phyloP scores from a whole-genome alignment of 2,329 filamentous ascomycete species.

The Tothia fuscella region DNA sequence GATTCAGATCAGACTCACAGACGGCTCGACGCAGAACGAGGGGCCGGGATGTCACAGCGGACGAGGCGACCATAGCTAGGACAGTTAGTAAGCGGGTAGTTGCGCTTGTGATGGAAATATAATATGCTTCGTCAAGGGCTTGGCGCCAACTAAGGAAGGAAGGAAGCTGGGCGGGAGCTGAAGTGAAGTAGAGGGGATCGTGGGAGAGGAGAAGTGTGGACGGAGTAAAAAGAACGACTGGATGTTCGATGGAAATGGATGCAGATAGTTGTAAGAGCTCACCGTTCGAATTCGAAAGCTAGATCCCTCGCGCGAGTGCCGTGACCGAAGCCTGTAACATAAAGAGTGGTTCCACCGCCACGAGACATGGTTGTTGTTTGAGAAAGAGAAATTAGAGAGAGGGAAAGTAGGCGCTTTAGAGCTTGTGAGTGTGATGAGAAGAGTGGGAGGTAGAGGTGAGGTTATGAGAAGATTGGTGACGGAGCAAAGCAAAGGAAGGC shows the following conservation, averaged over 20 bases:
- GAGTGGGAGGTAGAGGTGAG: too few relatives aligned
- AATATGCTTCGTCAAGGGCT: too few relatives aligned
- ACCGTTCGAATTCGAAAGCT: slow-evolving; percentile 99
- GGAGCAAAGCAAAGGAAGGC: not conserved
- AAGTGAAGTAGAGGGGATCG: slow-evolving; percentile 9
- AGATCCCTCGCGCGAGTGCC: slow-evolving; percentile 97
- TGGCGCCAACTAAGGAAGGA: too few relatives aligned
- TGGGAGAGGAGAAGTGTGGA: slow-evolving; percentile 10
- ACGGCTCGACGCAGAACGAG: slow-evolving; percentile 82
- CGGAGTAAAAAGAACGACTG: slow-evolving; percentile 15
- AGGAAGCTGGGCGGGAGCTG: too few relatives aligned
- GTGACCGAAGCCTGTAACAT: slow-evolving; percentile 98
- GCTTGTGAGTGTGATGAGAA: not conserved
- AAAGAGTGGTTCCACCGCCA: slow-evolving; percentile 75
- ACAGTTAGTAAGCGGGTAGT: slow-evolving; percentile 3
- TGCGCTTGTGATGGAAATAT: slow-evolving; percentile 3
- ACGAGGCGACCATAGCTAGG: slow-evolving; percentile 89
- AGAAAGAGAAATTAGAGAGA: not conserved
- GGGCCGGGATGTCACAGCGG: slow-evolving; percentile 95
- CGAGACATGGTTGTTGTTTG: slow-evolving; percentile 59
- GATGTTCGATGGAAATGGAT: slow-evolving; percentile 25
- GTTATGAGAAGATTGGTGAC: not conserved
- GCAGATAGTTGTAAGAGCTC: slow-evolving; percentile 50
- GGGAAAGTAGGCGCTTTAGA: too few relatives aligned
- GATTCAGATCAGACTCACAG: slow-evolving; percentile 71